phyloP scores from a whole-genome alignment of 495 filamentous ascomycete species.

The Daldinia bambusicola region DNA sequence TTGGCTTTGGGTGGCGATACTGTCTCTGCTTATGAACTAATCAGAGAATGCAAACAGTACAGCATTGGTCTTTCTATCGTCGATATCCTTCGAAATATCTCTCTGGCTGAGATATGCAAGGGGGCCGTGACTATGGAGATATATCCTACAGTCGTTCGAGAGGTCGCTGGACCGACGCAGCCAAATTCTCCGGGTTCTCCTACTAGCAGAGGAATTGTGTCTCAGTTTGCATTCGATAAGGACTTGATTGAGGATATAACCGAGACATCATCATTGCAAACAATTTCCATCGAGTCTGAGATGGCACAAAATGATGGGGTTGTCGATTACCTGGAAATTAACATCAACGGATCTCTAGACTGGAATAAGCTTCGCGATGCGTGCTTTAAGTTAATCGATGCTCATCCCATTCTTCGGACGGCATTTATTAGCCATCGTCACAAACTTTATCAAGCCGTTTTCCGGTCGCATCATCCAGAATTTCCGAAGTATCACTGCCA shows the following conservation, averaged over 20 bases:
- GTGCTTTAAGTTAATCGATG: constrained; percentile 51
- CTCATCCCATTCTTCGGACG: constrained; percentile 59
- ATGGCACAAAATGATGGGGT: constrained; percentile 55
- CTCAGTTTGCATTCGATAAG: constrained; percentile 50
- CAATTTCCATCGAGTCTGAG: constrained; percentile 58
- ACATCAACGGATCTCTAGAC: constrained; percentile 53
- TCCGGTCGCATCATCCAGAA: constrained; percentile 53
- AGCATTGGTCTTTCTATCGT: constrained; percentile 52
- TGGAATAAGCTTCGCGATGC: constrained; percentile 56
- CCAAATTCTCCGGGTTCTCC: constrained; percentile 8
- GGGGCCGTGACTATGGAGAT: constrained; percentile 38
- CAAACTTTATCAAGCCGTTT: constrained; percentile 57
- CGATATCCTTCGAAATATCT: constrained; percentile 50
- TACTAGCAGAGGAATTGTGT: constrained; percentile 46
- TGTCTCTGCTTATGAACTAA: constrained; percentile 54
- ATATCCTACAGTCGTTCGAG: constrained; percentile 34
- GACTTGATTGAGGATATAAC: constrained; percentile 54
- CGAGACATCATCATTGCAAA: constrained; percentile 57
- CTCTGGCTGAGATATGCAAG: constrained; percentile 55
- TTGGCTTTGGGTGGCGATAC: constrained; percentile 57
- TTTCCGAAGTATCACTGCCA: constrained; percentile 56
- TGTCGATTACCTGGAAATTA: constrained; percentile 58
- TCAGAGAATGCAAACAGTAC: constrained; percentile 52
- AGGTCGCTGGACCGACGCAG: constrained; percentile 37
- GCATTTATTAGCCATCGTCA: constrained; percentile 56